Evolutionary conservation across 2,329 filamentous ascomycete genomes (phyloP), one percentile per base, ranked within the genome.

Genomic region (Zalaria sp.): DNA sequence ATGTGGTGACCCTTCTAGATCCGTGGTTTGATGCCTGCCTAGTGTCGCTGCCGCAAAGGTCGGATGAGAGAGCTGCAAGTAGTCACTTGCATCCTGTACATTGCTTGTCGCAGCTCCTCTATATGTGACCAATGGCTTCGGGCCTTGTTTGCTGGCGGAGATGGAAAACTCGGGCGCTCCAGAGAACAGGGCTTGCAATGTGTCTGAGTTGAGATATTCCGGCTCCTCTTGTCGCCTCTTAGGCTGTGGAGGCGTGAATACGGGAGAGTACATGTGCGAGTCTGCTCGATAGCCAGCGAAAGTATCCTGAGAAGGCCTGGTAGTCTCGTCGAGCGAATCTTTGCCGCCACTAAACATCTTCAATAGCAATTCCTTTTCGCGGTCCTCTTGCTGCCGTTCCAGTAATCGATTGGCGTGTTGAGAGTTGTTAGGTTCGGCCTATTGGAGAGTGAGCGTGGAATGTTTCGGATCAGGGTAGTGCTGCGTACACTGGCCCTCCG

Each of bases 161-260:
- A 55, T 46, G 1, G 43, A 43, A 43, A 57, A 57, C 34, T 50
- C 47, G 3, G 55, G 54, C 31, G 53, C 54, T 25, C 55, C 55
- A 9, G 46, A 44, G 36, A 57, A 55, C 47, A 53, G 52, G 5
- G 43, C 37, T 5, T 49, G 39, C 4, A 56, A 37, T 5, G 55
- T 49, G 9, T 48, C 43, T 11, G 43, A 38, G 2, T 41, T 49
- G 32, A 55, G 39, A 9, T 35, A 36, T 39, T 39, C 32, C 5
- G 26, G 27, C 18, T 39, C 29, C 7, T 7, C 29, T 7, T 7
- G 29, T 18, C 18, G 18, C 7, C 7, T 7, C n/a, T 32, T 27
- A 8, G 36, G 25, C 25, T 27, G 25, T 27, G 36, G 36, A 25
- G 25, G 27, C 7, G 7, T 10, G 10, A 25, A 5, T 38, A 7